A percentile compares a stretch with the other conserved stretches of the same genome.
Conservation (phyloP, 73 alveolate species). For the Paraurostyla sp. region DNA sequence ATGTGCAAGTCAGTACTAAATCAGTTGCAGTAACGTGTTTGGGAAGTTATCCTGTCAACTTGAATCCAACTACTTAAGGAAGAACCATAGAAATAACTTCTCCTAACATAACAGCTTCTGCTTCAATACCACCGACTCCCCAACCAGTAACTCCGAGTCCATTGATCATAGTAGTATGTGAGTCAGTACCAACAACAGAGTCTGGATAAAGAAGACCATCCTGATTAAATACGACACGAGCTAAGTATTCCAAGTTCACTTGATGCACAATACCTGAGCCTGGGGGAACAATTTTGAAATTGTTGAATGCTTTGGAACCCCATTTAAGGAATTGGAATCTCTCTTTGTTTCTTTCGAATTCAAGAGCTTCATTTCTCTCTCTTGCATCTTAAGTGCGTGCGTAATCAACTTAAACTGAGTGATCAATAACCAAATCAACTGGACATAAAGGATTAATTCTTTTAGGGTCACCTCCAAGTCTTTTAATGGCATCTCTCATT, state of each 20-base stretch:
- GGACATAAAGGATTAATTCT: conserved; percentile 93
- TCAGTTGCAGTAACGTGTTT: conserved; percentile 90
- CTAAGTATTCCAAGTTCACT: conserved; percentile 92
- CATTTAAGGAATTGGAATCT: conserved; percentile 93
- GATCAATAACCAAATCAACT: conserved; percentile 93
- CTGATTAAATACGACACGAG: conserved; percentile 86
- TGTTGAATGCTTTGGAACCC: conserved; percentile 92
- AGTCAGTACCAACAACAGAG: conserved; percentile 93
- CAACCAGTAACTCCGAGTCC: conserved; percentile 95
- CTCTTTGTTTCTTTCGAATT: conserved; percentile 86
- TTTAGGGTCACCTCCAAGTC: conserved; percentile 87
- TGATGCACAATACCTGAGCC: conserved; percentile 92
- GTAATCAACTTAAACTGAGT: conserved; percentile 89
- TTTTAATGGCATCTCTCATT: conserved; percentile 94
- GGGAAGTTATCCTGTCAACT: conserved; percentile 82
- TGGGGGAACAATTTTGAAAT: conserved; percentile 93
- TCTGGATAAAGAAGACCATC: conserved; percentile 85
- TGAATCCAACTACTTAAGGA: conserved; percentile 93
- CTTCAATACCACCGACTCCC: conserved; percentile 97
- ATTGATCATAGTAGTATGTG: conserved; percentile 94
- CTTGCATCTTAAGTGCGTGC: conserved; percentile 84
- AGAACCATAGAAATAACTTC: conserved; percentile 91
- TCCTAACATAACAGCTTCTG: conserved; percentile 96
- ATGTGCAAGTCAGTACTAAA: conserved; percentile 83
- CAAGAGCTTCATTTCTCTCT: conserved; percentile 86